A percentile compares a stretch with the other conserved stretches of the same genome.
These are phyloP conservation scores for Pulveroboletus sp. DNA, from an alignment of 768 basidiomycete species.

Conservation along the genomic window DNA sequence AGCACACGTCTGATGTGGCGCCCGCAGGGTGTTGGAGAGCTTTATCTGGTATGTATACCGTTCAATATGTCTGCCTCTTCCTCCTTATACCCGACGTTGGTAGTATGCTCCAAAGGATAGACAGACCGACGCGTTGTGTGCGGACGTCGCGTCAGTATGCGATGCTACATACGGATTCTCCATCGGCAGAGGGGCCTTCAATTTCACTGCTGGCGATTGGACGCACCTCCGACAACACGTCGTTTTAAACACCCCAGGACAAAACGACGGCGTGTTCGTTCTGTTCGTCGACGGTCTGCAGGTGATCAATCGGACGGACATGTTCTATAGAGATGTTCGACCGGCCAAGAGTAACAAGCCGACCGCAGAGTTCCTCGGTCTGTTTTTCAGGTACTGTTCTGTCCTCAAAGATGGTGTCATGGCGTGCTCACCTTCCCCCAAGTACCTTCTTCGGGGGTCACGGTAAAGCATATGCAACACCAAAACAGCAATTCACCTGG, in stretches of 20 bases:
- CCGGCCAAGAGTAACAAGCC: constrained; percentile 1
- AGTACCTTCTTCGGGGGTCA: constrained; percentile 83
- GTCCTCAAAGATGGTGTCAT: background rate
- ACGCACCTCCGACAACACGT: constrained; percentile 70
- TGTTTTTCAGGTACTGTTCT: constrained; percentile 71
- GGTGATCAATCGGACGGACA: constrained; percentile 51
- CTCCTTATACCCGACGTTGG: no score
- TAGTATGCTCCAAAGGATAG: constrained; percentile 76
- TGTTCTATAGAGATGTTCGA: constrained; percentile 56
- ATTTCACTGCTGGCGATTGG: constrained; percentile 60
- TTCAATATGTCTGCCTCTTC: background rate
- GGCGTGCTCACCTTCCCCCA: background rate
- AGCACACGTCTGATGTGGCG: constrained; percentile 88
- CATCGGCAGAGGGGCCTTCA: constrained; percentile 69
- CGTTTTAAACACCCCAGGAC: constrained; percentile 68
- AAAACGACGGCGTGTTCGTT: constrained; percentile 59
- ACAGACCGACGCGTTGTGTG: constrained; percentile 59
- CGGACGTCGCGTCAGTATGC: constrained; percentile 57
- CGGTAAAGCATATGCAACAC: constrained; percentile 59
- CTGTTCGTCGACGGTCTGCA: constrained; percentile 58
- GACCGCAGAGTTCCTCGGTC: constrained; percentile 41
- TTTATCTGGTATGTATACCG: constrained; percentile 57
- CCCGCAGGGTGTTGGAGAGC: constrained; percentile 60
- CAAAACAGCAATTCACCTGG: constrained; percentile 71
- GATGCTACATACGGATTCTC: constrained; percentile 67